Evolutionary conservation across 441 rosid genomes (phyloP).

Genomic region (Biscutella auriculata): DNA sequence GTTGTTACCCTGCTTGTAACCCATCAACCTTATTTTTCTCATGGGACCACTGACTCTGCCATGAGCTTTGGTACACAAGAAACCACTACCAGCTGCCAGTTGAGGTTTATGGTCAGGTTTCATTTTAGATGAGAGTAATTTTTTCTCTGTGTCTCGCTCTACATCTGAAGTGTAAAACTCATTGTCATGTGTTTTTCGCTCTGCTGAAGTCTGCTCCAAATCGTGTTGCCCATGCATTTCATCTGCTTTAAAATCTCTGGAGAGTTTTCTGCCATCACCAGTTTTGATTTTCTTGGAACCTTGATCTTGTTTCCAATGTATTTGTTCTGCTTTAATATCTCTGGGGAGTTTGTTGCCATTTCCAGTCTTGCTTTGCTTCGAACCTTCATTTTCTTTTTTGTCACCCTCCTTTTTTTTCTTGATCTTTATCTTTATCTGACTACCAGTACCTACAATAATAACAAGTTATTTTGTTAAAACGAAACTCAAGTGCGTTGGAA

Average conservation of each 20-base stretch:
- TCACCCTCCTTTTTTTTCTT: conserved; percentile 38
- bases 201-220: conserved; percentile 6
- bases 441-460: conserved; percentile 26
- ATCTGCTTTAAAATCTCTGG: conserved; percentile 17
- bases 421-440: conserved; percentile 26
- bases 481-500: not conserved
- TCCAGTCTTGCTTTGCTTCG: conserved; percentile 32
- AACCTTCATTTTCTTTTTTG: conserved; percentile 22
- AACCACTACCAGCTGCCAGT: conserved; percentile 27
- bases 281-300: conserved; percentile 34
- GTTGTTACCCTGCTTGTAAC: conserved; percentile 26
- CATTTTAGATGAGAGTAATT: conserved; percentile 24
- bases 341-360: conserved; percentile 13
- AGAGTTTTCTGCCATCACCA: conserved; percentile 17
- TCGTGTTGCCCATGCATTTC: conserved; percentile 3
- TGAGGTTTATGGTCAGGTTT: conserved; percentile 31
- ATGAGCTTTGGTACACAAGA: conserved; percentile 24
- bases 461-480: not conserved
- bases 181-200: not conserved
- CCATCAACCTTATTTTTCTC: conserved; percentile 39
- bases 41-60: conserved; percentile 22
- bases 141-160: conserved; percentile 29
- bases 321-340: conserved; percentile 16
- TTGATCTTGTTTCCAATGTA: conserved; percentile 7
- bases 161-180: not conserved